Percentiles rank a stretch among this genome's conserved stretches.
phyloP scores from a whole-genome alignment of 1,284 basidiomycete species.

The Coniophora puteana region DNA sequence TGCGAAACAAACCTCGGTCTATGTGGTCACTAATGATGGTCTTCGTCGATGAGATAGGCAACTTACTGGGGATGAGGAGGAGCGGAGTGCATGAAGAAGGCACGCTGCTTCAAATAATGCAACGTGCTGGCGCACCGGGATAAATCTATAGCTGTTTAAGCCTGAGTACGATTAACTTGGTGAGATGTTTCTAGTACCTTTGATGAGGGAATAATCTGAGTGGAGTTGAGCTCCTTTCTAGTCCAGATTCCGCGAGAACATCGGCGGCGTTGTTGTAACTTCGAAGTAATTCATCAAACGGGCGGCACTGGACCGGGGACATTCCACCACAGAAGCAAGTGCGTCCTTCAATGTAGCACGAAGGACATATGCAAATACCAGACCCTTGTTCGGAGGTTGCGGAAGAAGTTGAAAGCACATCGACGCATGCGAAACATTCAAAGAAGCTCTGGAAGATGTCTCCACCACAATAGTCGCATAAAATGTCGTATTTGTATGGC shows the following conservation, averaged over 20 bases:
- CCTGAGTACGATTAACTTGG: neutral
- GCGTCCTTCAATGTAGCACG: constrained; percentile 74
- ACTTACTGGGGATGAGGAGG: too few species aligned
- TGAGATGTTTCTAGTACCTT: constrained; percentile 16
- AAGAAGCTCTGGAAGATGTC: constrained; percentile 80
- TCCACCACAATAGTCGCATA: constrained; percentile 72
- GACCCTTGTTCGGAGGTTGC: constrained; percentile 26
- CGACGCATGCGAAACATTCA: constrained; percentile 49
- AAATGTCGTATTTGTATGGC: constrained; percentile 28
- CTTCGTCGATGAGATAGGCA: too few species aligned
- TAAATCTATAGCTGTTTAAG: constrained; percentile 19
- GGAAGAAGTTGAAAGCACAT: constrained; percentile 14
- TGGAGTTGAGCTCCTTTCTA: constrained; percentile 20
- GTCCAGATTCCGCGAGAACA: constrained; percentile 30
- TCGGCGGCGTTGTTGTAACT: constrained; percentile 37
- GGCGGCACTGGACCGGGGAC: constrained; percentile 52
- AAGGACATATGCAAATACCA: constrained; percentile 56
- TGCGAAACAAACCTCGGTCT: too few species aligned
- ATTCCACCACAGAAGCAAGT: constrained; percentile 57
- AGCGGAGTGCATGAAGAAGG: too few species aligned
- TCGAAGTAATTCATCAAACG: constrained; percentile 33
- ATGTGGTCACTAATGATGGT: too few species aligned
- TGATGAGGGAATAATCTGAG: constrained; percentile 19
- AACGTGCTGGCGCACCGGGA: constrained; percentile 17
- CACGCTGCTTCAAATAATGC: constrained; percentile 34